Evolutionary conservation across 208 protist genomes (phyloP), one percentile per base, ranked within the genome.

Genomic region (Trypanosoma congolense): DNA sequence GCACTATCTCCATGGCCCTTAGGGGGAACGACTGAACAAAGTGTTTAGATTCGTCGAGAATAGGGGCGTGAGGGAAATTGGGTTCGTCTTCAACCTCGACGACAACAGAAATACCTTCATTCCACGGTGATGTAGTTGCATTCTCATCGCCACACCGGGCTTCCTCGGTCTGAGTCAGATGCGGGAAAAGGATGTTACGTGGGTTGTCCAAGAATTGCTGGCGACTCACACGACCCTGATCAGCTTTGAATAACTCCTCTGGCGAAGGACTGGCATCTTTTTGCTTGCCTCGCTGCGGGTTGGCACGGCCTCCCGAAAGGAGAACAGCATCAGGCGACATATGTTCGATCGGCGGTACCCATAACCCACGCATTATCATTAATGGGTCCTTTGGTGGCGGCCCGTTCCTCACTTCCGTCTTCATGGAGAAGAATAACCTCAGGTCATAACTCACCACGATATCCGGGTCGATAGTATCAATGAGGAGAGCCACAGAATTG

Each of bases 141-240:
- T 12, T 38, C 33, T 38, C 33, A 6, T 38, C 33, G 12, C 6
- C 33, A 6, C 33, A 6, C 12, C 33, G 33, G 6, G 16, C 42
- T 21, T 65, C 65, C 0, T 75, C 61, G 9, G 3, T 19, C 31
- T 55, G 25, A 49, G 69, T 29, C 33, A 80, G 44, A 19, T 62
- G 73, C 3, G 76, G 76, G 0, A 80, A 26, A 24, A 83, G 69
- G 28, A 80, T 26, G 55, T 83, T 75, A 35, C 48, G 28, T 30
- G 83, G 83, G 41, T 90, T 90, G 12, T 72, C 46, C 28, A 90
- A 48, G 44, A 87, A 90, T 9, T 65, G 58, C 9, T 71, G 35
- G 6, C 83, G 75, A 21, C 76, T 84, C 47, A 75, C 42, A 24
- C 73, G 70, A 2, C 67, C 63, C 42, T 61, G 44, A 54, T 83